Evolutionary conservation across 108 stramenopile genomes (phyloP).

Genomic region (Cyclotella sp.): DNA sequence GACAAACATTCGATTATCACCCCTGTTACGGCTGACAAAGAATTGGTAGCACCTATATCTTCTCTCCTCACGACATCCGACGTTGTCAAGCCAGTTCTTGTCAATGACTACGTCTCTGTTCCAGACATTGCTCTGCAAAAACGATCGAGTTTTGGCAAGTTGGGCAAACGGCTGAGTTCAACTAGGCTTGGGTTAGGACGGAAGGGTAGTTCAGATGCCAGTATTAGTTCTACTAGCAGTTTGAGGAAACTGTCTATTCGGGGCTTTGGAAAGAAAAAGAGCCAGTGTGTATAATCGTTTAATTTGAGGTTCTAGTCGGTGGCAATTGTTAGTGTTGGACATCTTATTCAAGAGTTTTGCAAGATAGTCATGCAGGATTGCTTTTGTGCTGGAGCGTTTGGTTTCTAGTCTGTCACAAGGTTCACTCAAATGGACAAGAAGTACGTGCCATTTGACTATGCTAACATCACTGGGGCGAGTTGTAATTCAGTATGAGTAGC

Average conservation of each 20-base stretch:
- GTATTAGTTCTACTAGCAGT: conserved; percentile 1
- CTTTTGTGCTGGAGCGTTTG: too few species aligned
- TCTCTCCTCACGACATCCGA: not conserved
- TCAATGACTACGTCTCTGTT: not conserved
- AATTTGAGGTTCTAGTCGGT: too few species aligned
- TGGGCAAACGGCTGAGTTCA: not conserved
- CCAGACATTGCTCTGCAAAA: not conserved
- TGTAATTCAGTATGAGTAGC: too few species aligned
- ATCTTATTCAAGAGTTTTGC: too few species aligned
- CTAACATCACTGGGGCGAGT: too few species aligned
- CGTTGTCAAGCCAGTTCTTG: not conserved
- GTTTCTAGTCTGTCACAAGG: too few species aligned
- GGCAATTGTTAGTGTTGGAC: too few species aligned
- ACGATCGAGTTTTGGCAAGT: not conserved
- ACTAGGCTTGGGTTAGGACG: not conserved
- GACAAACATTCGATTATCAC: not conserved
- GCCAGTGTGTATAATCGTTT: too few species aligned
- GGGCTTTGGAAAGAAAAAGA: not conserved
- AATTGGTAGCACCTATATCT: not conserved
- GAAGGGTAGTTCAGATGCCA: conserved; percentile 4
- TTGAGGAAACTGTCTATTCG: not conserved
- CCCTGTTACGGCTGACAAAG: not conserved
- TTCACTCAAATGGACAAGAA: too few species aligned
- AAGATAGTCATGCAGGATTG: too few species aligned
- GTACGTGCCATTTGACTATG: too few species aligned